A percentile compares a stretch with the other conserved stretches of the same genome.
phyloP scores from a whole-genome alignment of 345 rosid genomes.

The Hirschfeldia incana region DNA sequence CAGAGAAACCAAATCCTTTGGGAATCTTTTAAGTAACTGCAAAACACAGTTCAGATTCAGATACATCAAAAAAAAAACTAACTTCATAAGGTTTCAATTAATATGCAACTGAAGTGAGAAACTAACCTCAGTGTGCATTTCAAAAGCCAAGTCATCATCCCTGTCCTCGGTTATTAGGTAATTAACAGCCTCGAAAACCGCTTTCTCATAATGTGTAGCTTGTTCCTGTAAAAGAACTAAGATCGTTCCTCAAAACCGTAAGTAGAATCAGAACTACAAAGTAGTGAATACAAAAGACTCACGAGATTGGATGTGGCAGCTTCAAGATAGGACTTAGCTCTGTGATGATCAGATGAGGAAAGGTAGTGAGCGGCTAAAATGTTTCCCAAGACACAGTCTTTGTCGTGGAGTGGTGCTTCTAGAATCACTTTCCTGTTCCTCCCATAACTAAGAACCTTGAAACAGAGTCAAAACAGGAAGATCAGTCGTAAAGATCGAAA shows the following conservation, averaged over 20 bases:
- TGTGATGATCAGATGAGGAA: conserved; percentile 48
- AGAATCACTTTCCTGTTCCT: conserved; percentile 62
- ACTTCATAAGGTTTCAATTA: no score
- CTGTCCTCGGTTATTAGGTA: conserved; percentile 56
- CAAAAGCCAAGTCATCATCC: conserved; percentile 71
- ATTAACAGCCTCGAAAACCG: conserved; percentile 57
- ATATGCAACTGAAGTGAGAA: no score
- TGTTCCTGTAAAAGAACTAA: conserved; percentile 51
- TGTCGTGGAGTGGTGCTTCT: conserved; percentile 62
- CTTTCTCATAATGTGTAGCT: conserved; percentile 47
- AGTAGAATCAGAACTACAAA: neutral
- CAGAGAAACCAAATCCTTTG: conserved; percentile 67
- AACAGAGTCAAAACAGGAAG: neutral
- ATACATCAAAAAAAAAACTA: neutral
- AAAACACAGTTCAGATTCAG: conserved; percentile 20
- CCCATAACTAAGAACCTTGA: conserved; percentile 70
- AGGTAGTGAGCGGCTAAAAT: conserved; percentile 78
- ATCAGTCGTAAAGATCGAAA: conserved; percentile 2
- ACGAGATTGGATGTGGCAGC: conserved; percentile 67
- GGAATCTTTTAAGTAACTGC: conserved; percentile 72
- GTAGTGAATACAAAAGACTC: conserved; percentile 26
- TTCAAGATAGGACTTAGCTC: conserved; percentile 40
- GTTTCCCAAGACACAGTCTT: conserved; percentile 73
- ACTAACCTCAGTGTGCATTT: conserved; percentile 63
- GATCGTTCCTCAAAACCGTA: neutral